Evolutionary conservation across 768 basidiomycete genomes (phyloP).

Genomic region (Termitomyces sp.): DNA sequence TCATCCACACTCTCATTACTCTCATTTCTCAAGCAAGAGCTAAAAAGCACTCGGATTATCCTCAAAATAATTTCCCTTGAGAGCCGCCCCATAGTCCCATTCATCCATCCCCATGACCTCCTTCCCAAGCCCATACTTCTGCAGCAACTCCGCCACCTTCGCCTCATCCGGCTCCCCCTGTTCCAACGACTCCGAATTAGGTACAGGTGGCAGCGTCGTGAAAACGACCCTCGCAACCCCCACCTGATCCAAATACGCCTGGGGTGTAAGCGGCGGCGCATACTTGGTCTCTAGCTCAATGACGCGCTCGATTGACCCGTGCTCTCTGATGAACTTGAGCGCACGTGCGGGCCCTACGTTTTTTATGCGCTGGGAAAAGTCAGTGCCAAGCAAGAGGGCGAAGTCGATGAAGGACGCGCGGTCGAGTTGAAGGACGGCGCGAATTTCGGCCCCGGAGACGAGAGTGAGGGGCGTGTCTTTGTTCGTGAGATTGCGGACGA

Average conservation of each 20-base stretch:
- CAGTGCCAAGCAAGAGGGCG: constrained; percentile 82
- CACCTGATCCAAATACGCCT: constrained; percentile 61
- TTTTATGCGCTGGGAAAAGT: constrained; percentile 82
- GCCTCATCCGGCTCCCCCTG: constrained; percentile 32
- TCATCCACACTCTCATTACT: not conserved
- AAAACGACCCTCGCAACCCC: constrained; percentile 59
- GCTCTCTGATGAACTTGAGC: constrained; percentile 63
- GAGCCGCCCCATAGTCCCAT: constrained; percentile 38
- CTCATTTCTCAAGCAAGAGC: not conserved
- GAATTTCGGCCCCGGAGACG: constrained; percentile 61
- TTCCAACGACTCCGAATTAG: constrained; percentile 31
- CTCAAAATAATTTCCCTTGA: constrained; percentile 60
- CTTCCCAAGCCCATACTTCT: constrained; percentile 43
- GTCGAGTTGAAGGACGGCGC: constrained; percentile 48
- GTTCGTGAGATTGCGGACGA: constrained; percentile 72
- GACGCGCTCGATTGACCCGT: constrained; percentile 70
- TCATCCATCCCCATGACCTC: constrained; percentile 25
- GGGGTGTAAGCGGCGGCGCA: constrained; percentile 37
- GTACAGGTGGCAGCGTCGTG: constrained; percentile 56
- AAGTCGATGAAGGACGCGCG: constrained; percentile 71
- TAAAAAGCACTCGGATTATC: constrained; percentile 46
- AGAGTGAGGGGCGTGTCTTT: constrained; percentile 52
- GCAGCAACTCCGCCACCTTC: constrained; percentile 39
- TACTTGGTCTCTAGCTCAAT: constrained; percentile 47
- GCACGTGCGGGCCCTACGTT: constrained; percentile 77